These are phyloP conservation scores for Epicoccum sorghinum DNA, from an alignment of 2,329 filamentous ascomycete genomes.

Conservation along the genomic window DNA sequence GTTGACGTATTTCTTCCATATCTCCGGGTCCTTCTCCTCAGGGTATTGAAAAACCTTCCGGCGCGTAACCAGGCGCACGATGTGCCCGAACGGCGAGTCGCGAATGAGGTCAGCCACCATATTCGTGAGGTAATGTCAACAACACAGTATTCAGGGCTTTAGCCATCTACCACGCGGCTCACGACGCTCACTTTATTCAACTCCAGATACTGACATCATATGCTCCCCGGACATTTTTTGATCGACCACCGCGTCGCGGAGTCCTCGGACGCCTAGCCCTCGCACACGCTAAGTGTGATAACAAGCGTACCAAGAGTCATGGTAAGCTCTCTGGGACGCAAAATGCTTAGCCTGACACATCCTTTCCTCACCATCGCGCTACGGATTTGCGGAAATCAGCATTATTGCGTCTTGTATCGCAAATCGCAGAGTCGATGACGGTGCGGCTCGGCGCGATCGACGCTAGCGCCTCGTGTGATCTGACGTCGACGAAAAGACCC, in stretches of 20 bases:
- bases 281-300: background rate
- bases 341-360: conserved; percentile 11
- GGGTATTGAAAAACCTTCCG: conserved; percentile 50
- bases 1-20: conserved; percentile 58
- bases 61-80: conserved; percentile 51
- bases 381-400: background rate
- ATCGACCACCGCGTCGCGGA: background rate
- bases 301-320: conserved; percentile 4
- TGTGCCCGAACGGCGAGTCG: conserved; percentile 38
- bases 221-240: background rate
- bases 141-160: background rate
- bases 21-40: conserved; percentile 55
- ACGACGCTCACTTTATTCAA: background rate
- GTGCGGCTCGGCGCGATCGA: conserved; percentile 16
- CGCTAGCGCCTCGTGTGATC: conserved; percentile 2
- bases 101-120: conserved; percentile 28
- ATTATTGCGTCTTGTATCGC: conserved; percentile 1
- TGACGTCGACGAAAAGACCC: conserved; percentile 12
- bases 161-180: background rate
- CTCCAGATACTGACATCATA: conserved; percentile 12
- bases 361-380: background rate
- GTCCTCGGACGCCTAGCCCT: background rate
- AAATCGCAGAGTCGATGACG: conserved; percentile 14
- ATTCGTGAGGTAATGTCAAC: background rate
- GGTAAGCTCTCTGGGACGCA: background rate